Conservation (phyloP, 148 eudicot species). For the Linanthus parryae region DNA sequence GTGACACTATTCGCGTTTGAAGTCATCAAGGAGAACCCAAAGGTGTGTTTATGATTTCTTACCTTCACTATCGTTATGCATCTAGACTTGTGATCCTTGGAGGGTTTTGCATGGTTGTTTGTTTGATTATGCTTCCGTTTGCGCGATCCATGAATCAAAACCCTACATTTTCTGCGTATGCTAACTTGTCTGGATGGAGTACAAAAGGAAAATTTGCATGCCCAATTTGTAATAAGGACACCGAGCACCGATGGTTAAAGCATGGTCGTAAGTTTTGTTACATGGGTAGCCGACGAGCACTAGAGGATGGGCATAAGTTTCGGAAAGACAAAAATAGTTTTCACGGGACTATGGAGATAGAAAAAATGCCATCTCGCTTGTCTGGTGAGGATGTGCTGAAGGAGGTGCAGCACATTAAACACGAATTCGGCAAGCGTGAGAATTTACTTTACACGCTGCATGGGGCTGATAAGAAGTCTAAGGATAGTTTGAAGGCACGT, state of each 20-base stretch:
- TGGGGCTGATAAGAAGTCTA: conserved; percentile 2
- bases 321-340: background rate
- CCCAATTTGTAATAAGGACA: background rate
- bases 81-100: too few species aligned
- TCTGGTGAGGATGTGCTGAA: background rate
- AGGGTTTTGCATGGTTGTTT: too few species aligned
- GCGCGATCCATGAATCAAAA: too few species aligned
- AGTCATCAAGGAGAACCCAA: too few species aligned
- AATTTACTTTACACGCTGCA: conserved; percentile 13
- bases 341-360: background rate
- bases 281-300: conserved; percentile 3
- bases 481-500: conserved; percentile 11
- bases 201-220: conserved; percentile 7
- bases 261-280: conserved; percentile 4
- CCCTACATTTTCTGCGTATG: conserved; percentile 14
- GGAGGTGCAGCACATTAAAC: too few species aligned
- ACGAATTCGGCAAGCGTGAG: too few species aligned
- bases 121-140: too few species aligned
- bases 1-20: too few species aligned
- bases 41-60: too few species aligned
- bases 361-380: background rate
- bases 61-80: too few species aligned
- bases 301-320: conserved; percentile 1
- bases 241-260: background rate
- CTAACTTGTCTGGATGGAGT: conserved; percentile 16